phyloP scores from a whole-genome alignment of 345 rosid genomes.

The Isatis tinctoria region DNA sequence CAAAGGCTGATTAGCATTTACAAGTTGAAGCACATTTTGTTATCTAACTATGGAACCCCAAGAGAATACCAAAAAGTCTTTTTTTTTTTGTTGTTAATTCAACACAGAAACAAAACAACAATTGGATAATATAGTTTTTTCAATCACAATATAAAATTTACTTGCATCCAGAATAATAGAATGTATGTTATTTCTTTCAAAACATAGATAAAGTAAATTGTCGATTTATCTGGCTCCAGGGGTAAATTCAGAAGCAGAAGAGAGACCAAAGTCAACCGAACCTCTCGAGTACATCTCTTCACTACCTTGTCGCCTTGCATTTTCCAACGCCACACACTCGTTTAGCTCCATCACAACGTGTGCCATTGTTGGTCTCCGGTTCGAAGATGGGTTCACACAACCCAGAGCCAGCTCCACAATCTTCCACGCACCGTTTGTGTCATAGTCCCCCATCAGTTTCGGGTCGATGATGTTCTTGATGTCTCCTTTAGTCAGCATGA shows the following conservation, averaged over 20 bases:
- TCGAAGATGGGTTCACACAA: slow-evolving; percentile 30
- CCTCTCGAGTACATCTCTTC: background rate
- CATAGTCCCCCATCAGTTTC: slow-evolving; percentile 33
- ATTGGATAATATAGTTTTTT: no score
- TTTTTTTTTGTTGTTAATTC: no score
- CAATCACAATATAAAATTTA: no score
- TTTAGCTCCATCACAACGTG: slow-evolving; percentile 36
- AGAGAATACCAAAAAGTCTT: no score
- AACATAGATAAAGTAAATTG: no score
- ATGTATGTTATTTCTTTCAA: no score
- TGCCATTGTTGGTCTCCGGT: slow-evolving; percentile 42
- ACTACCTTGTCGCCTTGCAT: slow-evolving; percentile 10
- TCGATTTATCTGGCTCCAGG: slow-evolving; percentile 26
- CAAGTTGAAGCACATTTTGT: no score
- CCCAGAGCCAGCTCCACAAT: slow-evolving; percentile 41
- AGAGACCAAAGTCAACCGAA: background rate
- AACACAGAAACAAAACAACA: no score
- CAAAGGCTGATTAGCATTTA: no score
- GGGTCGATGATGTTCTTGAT: slow-evolving; percentile 44
- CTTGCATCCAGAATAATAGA: no score
- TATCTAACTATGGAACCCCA: no score
- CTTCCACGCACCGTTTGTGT: slow-evolving; percentile 46
- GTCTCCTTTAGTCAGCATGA: slow-evolving; percentile 41
- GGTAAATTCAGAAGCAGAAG: slow-evolving; percentile 13
- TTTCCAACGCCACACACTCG: slow-evolving; percentile 33